These are phyloP conservation scores for Gypsophila paniculata DNA, from an alignment of 179 eudicot species.

Conservation along the genomic window DNA sequence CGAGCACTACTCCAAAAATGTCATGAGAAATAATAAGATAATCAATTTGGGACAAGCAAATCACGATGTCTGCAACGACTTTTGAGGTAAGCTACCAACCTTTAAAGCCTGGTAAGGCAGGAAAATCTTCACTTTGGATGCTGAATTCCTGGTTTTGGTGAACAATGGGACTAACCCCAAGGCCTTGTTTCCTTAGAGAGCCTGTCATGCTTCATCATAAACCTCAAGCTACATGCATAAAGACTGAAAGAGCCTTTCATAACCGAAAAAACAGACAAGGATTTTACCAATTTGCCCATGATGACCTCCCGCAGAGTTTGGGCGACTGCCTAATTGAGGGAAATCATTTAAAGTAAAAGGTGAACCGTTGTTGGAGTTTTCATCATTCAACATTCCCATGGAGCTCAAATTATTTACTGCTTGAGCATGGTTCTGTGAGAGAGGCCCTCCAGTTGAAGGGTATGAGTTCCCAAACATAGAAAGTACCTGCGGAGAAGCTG, in stretches of 20 bases:
- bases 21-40: neutral
- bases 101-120: constrained; percentile 90
- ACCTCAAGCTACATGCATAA: constrained; percentile 20
- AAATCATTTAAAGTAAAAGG: constrained; percentile 88
- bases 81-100: constrained; percentile 35
- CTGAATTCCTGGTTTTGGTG: constrained; percentile 96
- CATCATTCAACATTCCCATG: constrained; percentile 80
- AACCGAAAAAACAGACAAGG: neutral
- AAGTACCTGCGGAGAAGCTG: constrained; percentile 89
- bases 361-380: constrained; percentile 62
- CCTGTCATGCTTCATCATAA: constrained; percentile 43
- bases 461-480: constrained; percentile 88
- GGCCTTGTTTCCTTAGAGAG: constrained; percentile 76
- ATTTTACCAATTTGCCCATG: constrained; percentile 84
- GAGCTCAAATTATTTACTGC: constrained; percentile 57
- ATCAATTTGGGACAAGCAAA: neutral
- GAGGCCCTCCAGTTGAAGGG: constrained; percentile 62
- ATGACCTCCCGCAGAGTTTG: constrained; percentile 89
- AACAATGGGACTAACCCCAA: constrained; percentile 78
- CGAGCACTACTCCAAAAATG: too few relatives aligned
- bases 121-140: constrained; percentile 96
- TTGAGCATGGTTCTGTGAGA: constrained; percentile 77
- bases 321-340: constrained; percentile 84
- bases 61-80: neutral
- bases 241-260: neutral